Base-by-base conservation (phyloP, 495 filamentous ascomycete genomes). In the Hyaloscypha hepaticicola region DNA sequence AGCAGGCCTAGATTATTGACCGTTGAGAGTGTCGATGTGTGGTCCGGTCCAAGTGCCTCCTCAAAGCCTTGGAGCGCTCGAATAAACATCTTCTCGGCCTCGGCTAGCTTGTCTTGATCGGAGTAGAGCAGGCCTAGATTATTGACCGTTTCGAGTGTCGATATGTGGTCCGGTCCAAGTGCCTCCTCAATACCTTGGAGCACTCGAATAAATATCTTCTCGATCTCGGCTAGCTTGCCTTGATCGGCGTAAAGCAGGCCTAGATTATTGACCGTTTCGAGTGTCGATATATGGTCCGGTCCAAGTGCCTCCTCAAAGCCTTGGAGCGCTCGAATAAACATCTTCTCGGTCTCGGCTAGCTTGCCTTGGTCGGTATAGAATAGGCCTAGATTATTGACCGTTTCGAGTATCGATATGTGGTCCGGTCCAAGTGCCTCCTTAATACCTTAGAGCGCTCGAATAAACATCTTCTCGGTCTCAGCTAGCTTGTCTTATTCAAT, bases 361-460 rank as follows among this genome's bases (percentile, higher is more conserved):
- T 63, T 66, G 34, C 61, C 74, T 55, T 75, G 72, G 51, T 24
- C 11, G 24, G 66, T 48, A 63, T 64, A 78, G 62, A 74, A 57
- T 53, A 1, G 0, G 27, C 71, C 72, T 21, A 73, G 57, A 51
- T 73, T 70, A 61, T 70, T 67, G n/a, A 72, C 65, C 58, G 67
- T 66, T 26, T 58, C 28, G 9, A 79, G 75, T 48, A 74, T 80
- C 55, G 66, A 68, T 64, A 59, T 64, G 64, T 80, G 75, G 55
- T 79, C 67, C 31, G 66, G 72, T 48, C 77, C 77, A 16, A 72
- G 63, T 52, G 72, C 69, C 57, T 78, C 70, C 72, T 80, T 76
- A 3, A 66, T 60, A 64, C 71, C 73, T 65, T 68, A 28, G 19
- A 76, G 71, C 56, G 55, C 55, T 24, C 55, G 55, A 12, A 1